phyloP scores from a whole-genome alignment of 805 yeast genomes.

The Wickerhamomyces canadensis region DNA sequence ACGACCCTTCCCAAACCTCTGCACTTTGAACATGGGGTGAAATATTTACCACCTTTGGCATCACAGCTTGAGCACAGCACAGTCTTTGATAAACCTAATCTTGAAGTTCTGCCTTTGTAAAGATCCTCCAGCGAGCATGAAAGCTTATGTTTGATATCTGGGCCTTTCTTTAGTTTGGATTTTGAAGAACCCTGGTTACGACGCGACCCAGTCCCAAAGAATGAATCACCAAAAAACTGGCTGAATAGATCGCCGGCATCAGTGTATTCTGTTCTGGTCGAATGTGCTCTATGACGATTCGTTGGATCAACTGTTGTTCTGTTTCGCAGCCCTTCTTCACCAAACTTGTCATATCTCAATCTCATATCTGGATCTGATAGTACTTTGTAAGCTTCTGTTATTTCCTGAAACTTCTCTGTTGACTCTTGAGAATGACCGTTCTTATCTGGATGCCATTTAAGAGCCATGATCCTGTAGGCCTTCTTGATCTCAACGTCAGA shows the following conservation, averaged over 20 bases:
- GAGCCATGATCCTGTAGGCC: constrained; percentile 71
- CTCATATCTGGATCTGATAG: constrained; percentile 81
- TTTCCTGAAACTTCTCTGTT: constrained; percentile 88
- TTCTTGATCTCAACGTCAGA: constrained; percentile 63
- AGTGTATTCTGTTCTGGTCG: constrained; percentile 12
- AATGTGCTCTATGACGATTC: not conserved
- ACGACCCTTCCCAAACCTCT: constrained; percentile 37
- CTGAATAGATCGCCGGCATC: constrained; percentile 26
- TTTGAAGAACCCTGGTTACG: too few species aligned
- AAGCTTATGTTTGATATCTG: constrained; percentile 51
- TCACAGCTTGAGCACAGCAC: constrained; percentile 44
- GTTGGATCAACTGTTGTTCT: constrained; percentile 34
- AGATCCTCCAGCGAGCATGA: constrained; percentile 49
- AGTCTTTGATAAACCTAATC: constrained; percentile 47
- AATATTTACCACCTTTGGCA: constrained; percentile 43
- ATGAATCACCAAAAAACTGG: constrained; percentile 27
- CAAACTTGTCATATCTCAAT: constrained; percentile 78
- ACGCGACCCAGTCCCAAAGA: too few species aligned
- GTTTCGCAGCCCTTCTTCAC: constrained; percentile 83
- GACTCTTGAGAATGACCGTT: constrained; percentile 74
- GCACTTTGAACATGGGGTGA: constrained; percentile 32
- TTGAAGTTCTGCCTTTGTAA: constrained; percentile 51
- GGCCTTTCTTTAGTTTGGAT: constrained; percentile 36
- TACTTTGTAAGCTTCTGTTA: constrained; percentile 81
- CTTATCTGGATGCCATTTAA: constrained; percentile 81